phyloP scores from a whole-genome alignment of 495 filamentous ascomycete genomes.

The Corynascus novoguineensis region DNA sequence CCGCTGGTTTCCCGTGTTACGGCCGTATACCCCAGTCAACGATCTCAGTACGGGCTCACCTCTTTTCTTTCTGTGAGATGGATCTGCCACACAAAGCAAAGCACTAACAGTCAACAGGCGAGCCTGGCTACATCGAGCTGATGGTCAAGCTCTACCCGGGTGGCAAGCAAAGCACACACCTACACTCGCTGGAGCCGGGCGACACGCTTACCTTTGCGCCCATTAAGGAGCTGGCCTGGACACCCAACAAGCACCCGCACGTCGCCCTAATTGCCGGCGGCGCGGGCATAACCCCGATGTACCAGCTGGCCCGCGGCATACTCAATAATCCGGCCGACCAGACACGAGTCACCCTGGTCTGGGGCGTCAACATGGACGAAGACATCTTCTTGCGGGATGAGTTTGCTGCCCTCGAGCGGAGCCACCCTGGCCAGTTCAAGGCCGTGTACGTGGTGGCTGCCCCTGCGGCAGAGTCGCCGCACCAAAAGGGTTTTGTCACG shows the following conservation, averaged over 20 bases:
- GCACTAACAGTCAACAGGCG: slow-evolving; percentile 34
- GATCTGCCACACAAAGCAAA: background rate
- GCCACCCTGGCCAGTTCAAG: slow-evolving; percentile 53
- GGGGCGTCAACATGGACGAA: slow-evolving; percentile 58
- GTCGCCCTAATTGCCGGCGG: slow-evolving; percentile 58
- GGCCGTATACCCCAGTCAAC: slow-evolving; percentile 58
- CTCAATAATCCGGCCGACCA: slow-evolving; percentile 56
- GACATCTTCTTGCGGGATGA: slow-evolving; percentile 56
- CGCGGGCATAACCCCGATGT: slow-evolving; percentile 60
- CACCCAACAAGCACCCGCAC: slow-evolving; percentile 49
- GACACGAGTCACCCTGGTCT: slow-evolving; percentile 59
- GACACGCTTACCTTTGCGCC: slow-evolving; percentile 51
- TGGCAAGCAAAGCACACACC: slow-evolving; percentile 54
- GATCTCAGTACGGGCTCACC: slow-evolving; percentile 38
- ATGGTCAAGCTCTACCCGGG: slow-evolving; percentile 61
- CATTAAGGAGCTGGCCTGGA: slow-evolving; percentile 50
- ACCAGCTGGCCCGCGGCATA: slow-evolving; percentile 56
- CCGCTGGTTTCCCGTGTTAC: slow-evolving; percentile 47
- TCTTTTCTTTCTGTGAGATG: background rate
- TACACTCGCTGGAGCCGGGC: slow-evolving; percentile 58
- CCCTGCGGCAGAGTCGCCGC: slow-evolving; percentile 36
- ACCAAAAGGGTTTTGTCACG: slow-evolving; percentile 52
- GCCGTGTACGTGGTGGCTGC: slow-evolving; percentile 55
- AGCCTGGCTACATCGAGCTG: slow-evolving; percentile 51
- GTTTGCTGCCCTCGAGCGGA: slow-evolving; percentile 47